Evolutionary conservation across 352 stramenopile genomes (phyloP).

Genomic region (Pythium oligandrum): DNA sequence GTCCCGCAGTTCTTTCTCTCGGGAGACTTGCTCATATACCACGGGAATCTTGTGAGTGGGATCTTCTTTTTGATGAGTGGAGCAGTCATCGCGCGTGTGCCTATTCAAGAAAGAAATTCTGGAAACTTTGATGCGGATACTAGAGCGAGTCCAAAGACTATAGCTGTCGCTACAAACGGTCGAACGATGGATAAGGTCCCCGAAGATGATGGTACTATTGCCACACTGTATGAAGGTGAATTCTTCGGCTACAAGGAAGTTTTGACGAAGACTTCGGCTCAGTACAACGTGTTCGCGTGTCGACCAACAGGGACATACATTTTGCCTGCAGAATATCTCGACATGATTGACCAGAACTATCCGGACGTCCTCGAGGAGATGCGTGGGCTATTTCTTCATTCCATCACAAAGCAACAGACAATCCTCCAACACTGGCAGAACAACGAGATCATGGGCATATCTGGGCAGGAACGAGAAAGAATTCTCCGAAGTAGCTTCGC

Average conservation of each 20-base stretch:
- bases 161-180: background rate
- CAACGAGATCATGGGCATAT: conserved; percentile 63
- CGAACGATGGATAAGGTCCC: conserved; percentile 14
- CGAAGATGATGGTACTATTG: conserved; percentile 37
- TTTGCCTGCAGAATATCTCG: conserved; percentile 51
- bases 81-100: conserved; percentile 42
- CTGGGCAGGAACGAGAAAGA: conserved; percentile 28
- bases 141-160: background rate
- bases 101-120: background rate
- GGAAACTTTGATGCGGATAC: background rate
- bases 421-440: conserved; percentile 68
- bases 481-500: conserved; percentile 18
- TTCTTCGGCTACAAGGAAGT: conserved; percentile 81
- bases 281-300: conserved; percentile 70
- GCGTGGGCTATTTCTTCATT: conserved; percentile 61
- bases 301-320: conserved; percentile 58
- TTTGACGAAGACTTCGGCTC: conserved; percentile 41
- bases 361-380: conserved; percentile 65
- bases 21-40: conserved; percentile 67
- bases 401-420: conserved; percentile 72
- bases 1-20: conserved; percentile 67
- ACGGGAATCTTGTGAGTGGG: conserved; percentile 59
- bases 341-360: conserved; percentile 45
- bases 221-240: conserved; percentile 65
- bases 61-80: conserved; percentile 79